A percentile compares a stretch with the other conserved stretches of the same genome.
These are phyloP conservation scores for Corymbia maculata DNA, from an alignment of 345 rosid genomes.

Conservation along the genomic window DNA sequence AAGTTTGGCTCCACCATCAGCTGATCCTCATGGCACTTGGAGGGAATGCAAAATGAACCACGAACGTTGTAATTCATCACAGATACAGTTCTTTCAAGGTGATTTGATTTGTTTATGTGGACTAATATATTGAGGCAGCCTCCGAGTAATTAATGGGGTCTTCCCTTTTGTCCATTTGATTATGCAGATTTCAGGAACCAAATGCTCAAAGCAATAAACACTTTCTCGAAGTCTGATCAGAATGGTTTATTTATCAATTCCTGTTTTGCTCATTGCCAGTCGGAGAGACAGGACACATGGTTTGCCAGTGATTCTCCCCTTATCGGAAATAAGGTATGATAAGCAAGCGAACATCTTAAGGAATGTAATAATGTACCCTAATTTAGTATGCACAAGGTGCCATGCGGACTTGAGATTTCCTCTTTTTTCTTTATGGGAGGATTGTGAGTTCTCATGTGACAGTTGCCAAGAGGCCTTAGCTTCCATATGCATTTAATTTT, in stretches of 20 bases:
- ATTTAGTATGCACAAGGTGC: neutral
- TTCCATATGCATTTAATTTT: neutral
- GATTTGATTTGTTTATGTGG: neutral
- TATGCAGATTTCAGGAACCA: conserved; percentile 66
- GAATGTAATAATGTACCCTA: neutral
- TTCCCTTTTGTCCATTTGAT: neutral
- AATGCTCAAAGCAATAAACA: conserved; percentile 45
- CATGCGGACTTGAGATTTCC: neutral
- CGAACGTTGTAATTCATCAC: conserved; percentile 50
- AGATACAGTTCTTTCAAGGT: conserved; percentile 71
- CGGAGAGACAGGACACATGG: conserved; percentile 88
- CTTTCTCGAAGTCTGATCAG: conserved; percentile 33
- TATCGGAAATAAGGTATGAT: conserved; percentile 41
- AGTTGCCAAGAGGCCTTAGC: neutral
- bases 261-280: conserved; percentile 89
- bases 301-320: conserved; percentile 66
- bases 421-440: neutral
- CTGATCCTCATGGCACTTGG: conserved; percentile 77
- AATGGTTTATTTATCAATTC: conserved; percentile 87
- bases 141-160: neutral
- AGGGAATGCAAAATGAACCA: conserved; percentile 46
- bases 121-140: neutral
- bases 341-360: neutral
- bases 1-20: conserved; percentile 64
- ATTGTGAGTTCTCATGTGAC: neutral